phyloP scores from a whole-genome alignment of 257 asterid species.

The Nicotiana tomentosiformis region DNA sequence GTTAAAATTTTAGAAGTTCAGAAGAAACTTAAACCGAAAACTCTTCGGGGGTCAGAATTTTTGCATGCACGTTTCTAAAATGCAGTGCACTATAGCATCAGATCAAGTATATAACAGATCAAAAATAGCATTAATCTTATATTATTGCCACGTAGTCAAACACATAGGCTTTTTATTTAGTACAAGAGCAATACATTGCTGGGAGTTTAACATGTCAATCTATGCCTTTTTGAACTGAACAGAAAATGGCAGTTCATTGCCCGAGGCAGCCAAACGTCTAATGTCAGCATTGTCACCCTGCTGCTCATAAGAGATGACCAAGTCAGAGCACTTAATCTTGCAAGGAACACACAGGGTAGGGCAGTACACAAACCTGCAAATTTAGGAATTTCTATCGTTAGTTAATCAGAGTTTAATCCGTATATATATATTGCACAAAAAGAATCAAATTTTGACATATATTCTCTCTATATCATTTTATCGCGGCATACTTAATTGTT shows the following conservation, averaged over 20 bases:
- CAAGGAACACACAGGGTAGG: background rate
- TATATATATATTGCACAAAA: too few relatives aligned
- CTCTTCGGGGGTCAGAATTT: too few relatives aligned
- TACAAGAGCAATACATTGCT: background rate
- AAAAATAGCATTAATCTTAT: background rate
- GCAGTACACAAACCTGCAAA: background rate
- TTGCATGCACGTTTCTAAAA: too few relatives aligned
- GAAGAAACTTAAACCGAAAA: too few relatives aligned
- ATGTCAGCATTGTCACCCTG: background rate
- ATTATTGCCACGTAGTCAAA: background rate
- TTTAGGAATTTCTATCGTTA: too few relatives aligned
- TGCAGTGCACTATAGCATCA: background rate
- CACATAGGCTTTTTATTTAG: background rate
- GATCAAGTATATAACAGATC: background rate
- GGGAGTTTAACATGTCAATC: background rate
- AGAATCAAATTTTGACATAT: too few relatives aligned
- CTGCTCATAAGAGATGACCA: background rate
- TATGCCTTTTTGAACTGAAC: background rate
- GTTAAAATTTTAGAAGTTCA: too few relatives aligned
- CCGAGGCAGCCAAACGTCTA: background rate
- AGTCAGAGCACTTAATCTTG: background rate
- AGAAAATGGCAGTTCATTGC: background rate
- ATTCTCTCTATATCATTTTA: too few relatives aligned
- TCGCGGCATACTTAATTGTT: too few relatives aligned
- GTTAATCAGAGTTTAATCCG: too few relatives aligned